A percentile compares a stretch with the other conserved stretches of the same genome.
phyloP scores from a whole-genome alignment of 2,329 filamentous ascomycete genomes.

The Microsporum canis region DNA sequence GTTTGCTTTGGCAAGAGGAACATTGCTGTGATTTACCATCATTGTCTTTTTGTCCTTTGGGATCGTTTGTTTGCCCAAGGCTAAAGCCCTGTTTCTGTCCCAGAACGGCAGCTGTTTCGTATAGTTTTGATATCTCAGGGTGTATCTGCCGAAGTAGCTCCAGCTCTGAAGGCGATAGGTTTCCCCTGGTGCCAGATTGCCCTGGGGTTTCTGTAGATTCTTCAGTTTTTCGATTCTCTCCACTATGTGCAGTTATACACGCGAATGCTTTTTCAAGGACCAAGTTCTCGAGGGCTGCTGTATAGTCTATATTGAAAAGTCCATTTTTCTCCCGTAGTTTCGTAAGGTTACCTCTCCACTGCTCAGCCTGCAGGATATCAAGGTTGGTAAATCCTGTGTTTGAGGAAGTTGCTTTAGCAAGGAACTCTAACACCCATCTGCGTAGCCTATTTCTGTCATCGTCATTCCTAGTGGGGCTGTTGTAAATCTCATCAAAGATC shows the following conservation, averaged over 20 bases:
- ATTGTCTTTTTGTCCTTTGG: slow-evolving; percentile 22
- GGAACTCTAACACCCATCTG: slow-evolving; percentile 11
- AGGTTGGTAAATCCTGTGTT: slow-evolving; percentile 8
- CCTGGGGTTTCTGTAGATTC: slow-evolving; percentile 10
- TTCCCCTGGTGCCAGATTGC: not conserved
- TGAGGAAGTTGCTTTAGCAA: slow-evolving; percentile 2
- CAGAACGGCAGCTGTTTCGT: slow-evolving; percentile 3
- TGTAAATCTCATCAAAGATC: slow-evolving; percentile 13
- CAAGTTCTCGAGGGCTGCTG: slow-evolving; percentile 3
- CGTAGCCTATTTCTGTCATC: slow-evolving; percentile 9
- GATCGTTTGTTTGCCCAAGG: not conserved
- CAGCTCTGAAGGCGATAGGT: not conserved
- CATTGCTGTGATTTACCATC: slow-evolving; percentile 30
- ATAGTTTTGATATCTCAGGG: slow-evolving; percentile 1
- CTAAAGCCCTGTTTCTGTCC: not conserved
- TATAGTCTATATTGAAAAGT: slow-evolving; percentile 9
- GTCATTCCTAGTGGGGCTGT: slow-evolving; percentile 1
- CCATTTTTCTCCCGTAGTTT: slow-evolving; percentile 4
- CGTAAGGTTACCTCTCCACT: slow-evolving; percentile 9
- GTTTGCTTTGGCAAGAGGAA: not conserved
- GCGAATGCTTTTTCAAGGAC: slow-evolving; percentile 7
- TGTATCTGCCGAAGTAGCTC: not conserved
- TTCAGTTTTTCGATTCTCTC: not conserved
- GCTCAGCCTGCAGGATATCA: slow-evolving; percentile 8
- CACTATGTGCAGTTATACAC: not conserved